Base-by-base conservation (phyloP, 2,329 filamentous ascomycete genomes). In the Xylariaceae sp. region DNA sequence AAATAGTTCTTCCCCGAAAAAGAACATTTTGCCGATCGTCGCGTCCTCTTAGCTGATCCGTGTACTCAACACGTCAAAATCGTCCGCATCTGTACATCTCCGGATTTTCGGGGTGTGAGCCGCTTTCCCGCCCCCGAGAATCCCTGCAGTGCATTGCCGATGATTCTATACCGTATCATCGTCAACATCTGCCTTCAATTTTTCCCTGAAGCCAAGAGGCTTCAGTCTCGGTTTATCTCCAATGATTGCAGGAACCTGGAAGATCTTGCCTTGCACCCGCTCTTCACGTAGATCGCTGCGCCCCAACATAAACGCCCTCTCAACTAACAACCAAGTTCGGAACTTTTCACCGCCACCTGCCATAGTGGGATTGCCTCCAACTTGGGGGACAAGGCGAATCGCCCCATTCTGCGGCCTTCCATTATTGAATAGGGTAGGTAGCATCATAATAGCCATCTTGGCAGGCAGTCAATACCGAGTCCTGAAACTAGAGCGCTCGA, bases 81-180 rank as follows among this genome's bases (percentile, higher is more conserved):
- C 42, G 13, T 45, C 5, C 1, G 13, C 42, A n/a, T 45, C 17
- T 45, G 42, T 45, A n/a, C 42, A n/a, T n/a, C 5, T 18, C 51
- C 58, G 61, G 61, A 63, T 59, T 35, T 57, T 58, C 61, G 61
- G 61, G 53, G 35, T 23, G 4, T 55, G 53, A 57, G 56, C 61
- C 61, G 61, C 34, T 37, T 23, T 15, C 10, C 45, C 34, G 13
- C 35, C n/a, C 53, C 13, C 8, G 34, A 48, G 53, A 17, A 49
- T 42, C 18, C 13, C 17, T 51, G 47, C 44, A 10, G 30, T 10
- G 44, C 51, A 37, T 7, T 37, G 17, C 23, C 13, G 37, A 51
- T 44, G n/a, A 5, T 30, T 53, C 39, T 11, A 1, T 23, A 13
- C 48, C 11, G n/a, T 18, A 48, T 53, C 49, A 48, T 53, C 44